A percentile compares a stretch with the other conserved stretches of the same genome.
phyloP scores from a whole-genome alignment of 345 rosid species.

The Triadica sebifera region DNA sequence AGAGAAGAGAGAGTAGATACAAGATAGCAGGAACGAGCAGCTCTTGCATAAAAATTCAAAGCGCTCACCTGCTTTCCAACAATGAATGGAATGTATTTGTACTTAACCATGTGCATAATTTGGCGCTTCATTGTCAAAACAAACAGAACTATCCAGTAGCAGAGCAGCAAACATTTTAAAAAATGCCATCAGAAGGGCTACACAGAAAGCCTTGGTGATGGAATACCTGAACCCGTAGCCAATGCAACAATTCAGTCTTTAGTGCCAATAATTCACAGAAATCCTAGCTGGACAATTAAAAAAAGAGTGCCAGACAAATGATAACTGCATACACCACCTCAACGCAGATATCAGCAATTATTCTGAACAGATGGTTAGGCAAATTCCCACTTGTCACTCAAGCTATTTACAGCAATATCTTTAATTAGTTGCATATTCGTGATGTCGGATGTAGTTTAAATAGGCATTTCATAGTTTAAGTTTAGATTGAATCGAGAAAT shows the following conservation, averaged over 20 bases:
- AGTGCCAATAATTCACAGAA: neutral
- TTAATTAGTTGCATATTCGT: neutral
- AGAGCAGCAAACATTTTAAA: conserved; percentile 61
- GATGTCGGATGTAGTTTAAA: neutral
- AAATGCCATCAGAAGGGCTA: conserved; percentile 73
- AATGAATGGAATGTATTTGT: conserved; percentile 61
- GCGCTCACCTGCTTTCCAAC: conserved; percentile 53
- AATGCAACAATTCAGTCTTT: neutral
- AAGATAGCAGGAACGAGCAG: neutral
- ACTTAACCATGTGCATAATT: conserved; percentile 62
- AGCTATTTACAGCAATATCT: neutral
- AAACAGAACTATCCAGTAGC: conserved; percentile 73
- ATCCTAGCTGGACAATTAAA: neutral
- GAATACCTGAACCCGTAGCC: conserved; percentile 48
- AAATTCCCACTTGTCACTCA: neutral
- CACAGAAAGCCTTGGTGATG: conserved; percentile 66
- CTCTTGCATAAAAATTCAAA: neutral
- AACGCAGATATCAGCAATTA: neutral
- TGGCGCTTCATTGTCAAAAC: conserved; percentile 72
- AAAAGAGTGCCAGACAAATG: neutral
- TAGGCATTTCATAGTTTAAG: neutral
- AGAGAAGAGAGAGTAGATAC: neutral
- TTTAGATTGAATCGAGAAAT: neutral
- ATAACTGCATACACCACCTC: neutral
- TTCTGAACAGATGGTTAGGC: neutral